Conservation (phyloP, 2,329 filamentous ascomycete species). For the Cladophialophora chaetospira region DNA sequence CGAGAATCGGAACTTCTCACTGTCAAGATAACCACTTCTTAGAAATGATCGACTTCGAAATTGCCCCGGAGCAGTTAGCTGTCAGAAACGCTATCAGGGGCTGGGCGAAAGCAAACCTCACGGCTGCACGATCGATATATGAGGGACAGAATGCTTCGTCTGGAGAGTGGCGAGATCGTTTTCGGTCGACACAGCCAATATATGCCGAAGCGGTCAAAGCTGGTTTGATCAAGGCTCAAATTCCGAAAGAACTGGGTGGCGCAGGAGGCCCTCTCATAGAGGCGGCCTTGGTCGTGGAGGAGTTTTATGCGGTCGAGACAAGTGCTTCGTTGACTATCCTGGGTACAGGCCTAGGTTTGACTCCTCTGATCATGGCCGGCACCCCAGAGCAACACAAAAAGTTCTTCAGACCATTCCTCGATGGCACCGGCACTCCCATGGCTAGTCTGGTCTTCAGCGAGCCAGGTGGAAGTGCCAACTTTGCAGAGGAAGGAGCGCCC, state of each 20-base stretch:
- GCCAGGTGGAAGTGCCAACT: conserved; percentile 56
- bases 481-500: conserved; percentile 51
- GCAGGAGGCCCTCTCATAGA: conserved; percentile 49
- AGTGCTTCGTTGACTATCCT: conserved; percentile 54
- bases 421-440: conserved; percentile 48
- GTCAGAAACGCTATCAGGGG: conserved; percentile 17
- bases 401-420: conserved; percentile 54
- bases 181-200: conserved; percentile 51
- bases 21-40: neutral
- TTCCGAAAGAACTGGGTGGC: conserved; percentile 52
- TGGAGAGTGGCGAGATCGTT: conserved; percentile 40
- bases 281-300: conserved; percentile 55
- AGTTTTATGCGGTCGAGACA: conserved; percentile 56
- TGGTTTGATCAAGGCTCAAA: conserved; percentile 52
- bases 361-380: conserved; percentile 52
- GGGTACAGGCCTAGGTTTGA: conserved; percentile 55
- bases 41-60: conserved; percentile 22
- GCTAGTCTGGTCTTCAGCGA: conserved; percentile 57
- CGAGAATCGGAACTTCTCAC: neutral
- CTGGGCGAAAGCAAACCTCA: conserved; percentile 20
- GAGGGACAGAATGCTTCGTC: neutral
- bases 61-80: conserved; percentile 21
- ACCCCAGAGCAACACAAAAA: conserved; percentile 44
- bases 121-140: conserved; percentile 21
- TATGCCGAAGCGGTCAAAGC: conserved; percentile 49